phyloP scores from a whole-genome alignment of 257 asterid genomes.

The Solanum sparsipilum region DNA sequence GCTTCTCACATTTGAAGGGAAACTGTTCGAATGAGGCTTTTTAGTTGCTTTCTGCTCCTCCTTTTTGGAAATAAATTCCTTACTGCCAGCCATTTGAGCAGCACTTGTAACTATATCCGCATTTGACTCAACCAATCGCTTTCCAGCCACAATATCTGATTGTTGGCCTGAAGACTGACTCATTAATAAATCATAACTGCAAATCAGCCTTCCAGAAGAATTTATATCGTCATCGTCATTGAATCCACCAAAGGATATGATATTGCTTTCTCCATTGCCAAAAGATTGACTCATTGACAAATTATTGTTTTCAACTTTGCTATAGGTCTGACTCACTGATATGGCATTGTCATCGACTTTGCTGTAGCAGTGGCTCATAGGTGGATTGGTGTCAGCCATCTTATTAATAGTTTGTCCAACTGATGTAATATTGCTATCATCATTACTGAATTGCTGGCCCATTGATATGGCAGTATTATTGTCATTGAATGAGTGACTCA shows the following conservation, averaged over 20 bases:
- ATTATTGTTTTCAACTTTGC: neutral
- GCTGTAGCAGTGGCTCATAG: neutral
- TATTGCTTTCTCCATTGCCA: slow-evolving; percentile 12
- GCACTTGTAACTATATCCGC: neutral
- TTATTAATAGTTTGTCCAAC: neutral
- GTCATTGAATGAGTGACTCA: slow-evolving; percentile 2
- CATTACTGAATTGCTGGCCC: slow-evolving; percentile 2
- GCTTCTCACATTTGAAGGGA: slow-evolving; percentile 24
- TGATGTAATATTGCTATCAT: slow-evolving; percentile 1
- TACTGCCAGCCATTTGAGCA: slow-evolving; percentile 1
- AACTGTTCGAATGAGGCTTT: slow-evolving; percentile 10
- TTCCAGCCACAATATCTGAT: slow-evolving; percentile 3
- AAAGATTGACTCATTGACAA: slow-evolving; percentile 5
- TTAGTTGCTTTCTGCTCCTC: slow-evolving; percentile 10
- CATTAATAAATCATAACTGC: slow-evolving; percentile 17
- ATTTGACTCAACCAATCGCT: slow-evolving; percentile 1
- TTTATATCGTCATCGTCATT: slow-evolving; percentile 7
- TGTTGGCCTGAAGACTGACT: slow-evolving; percentile 8
- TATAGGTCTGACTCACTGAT: neutral
- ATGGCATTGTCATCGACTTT: neutral
- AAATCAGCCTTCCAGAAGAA: slow-evolving; percentile 11
- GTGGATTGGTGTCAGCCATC: neutral
- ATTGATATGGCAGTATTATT: neutral
- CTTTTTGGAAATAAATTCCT: slow-evolving; percentile 3
- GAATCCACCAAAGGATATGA: slow-evolving; percentile 20